A percentile compares a stretch with the other conserved stretches of the same genome.
phyloP scores from a whole-genome alignment of 345 rosid species.

The Erodium maritimum region DNA sequence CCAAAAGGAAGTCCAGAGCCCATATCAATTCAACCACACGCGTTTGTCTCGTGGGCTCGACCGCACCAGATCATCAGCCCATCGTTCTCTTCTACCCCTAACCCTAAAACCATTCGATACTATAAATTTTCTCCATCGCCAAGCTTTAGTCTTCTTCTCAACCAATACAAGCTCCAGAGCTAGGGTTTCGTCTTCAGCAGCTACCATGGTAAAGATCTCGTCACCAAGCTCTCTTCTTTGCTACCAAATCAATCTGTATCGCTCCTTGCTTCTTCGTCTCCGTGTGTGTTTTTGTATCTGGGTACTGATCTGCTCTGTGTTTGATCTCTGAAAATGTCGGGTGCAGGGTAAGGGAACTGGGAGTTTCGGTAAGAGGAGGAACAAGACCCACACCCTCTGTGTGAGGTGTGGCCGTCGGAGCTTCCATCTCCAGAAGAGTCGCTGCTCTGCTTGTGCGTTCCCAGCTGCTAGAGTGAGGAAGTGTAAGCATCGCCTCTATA shows the following conservation, averaged over 20 bases:
- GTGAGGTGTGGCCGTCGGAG: conserved; percentile 53
- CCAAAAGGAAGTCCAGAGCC: background rate
- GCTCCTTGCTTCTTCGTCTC: background rate
- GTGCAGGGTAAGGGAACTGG: conserved; percentile 49
- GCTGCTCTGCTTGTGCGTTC: conserved; percentile 38
- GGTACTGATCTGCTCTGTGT: background rate
- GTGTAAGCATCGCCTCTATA: conserved; percentile 13
- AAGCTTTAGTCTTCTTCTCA: background rate
- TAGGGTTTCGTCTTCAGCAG: conserved; percentile 16
- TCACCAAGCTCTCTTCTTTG: background rate
- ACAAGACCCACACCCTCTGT: conserved; percentile 50
- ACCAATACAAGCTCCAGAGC: background rate
- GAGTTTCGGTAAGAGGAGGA: conserved; percentile 49
- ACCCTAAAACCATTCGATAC: conserved; percentile 7
- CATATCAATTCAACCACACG: background rate
- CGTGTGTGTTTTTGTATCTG: no score
- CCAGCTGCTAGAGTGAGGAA: conserved; percentile 46
- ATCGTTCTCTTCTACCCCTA: background rate
- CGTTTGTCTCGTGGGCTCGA: background rate
- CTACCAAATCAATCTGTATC: background rate
- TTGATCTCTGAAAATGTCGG: background rate
- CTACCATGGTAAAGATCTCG: conserved; percentile 14
- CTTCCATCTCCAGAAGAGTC: conserved; percentile 51
- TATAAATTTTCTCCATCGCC: background rate
- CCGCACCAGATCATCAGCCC: background rate